Evolutionary conservation across 176 grass and related monocot genomes (phyloP), one percentile per base, ranked within the genome.

Genomic region (Avena atlantica): DNA sequence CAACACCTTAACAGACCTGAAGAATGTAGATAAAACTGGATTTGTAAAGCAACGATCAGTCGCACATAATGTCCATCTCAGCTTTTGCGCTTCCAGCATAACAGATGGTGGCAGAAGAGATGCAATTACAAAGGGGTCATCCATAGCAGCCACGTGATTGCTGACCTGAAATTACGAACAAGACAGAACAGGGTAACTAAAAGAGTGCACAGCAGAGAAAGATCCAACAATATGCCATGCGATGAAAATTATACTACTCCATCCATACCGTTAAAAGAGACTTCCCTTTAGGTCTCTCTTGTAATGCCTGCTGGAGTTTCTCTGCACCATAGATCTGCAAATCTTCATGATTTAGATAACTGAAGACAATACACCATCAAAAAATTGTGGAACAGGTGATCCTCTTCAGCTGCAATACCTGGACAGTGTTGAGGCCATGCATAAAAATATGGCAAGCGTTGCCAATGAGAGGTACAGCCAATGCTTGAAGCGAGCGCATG

Each of bases 41-140:
- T 96, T 98, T 72, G 87, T 96, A 89, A 98, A 98, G 76, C 97
- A 98, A 80, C 85, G 93, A 85, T 98, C 94, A 78, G 86, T 92
- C 2, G 97, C 97, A 84, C 97, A 98, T 14, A 98, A 89, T 42
- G 97, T 98, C 97, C 97, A 96, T 89, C 97, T 96, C 84, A 96
- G 70, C 79, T 96, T 94, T 66, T 86, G 94, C 0, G 92, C 86
- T 89, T 96, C 88, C 78, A 96, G 48, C 88, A 98, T 87, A 59
- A 91, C 27, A 53, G 93, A 93, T 85, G 94, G 93, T 31, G 92
- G 97, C 44, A 98, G 80, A 44, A 98, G 87, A 16, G 94, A 98
- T 2, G 94, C 97, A 27, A 98, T 98, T 47, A 98, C 83, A 2
- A 98, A 92, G 8, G 97, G 97, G 12, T 98, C 97, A 83, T 98